A percentile compares a stretch with the other conserved stretches of the same genome.
Evolutionary conservation across 108 stramenopile genomes (phyloP).

Genomic region (Poteriospumella lacustris): DNA sequence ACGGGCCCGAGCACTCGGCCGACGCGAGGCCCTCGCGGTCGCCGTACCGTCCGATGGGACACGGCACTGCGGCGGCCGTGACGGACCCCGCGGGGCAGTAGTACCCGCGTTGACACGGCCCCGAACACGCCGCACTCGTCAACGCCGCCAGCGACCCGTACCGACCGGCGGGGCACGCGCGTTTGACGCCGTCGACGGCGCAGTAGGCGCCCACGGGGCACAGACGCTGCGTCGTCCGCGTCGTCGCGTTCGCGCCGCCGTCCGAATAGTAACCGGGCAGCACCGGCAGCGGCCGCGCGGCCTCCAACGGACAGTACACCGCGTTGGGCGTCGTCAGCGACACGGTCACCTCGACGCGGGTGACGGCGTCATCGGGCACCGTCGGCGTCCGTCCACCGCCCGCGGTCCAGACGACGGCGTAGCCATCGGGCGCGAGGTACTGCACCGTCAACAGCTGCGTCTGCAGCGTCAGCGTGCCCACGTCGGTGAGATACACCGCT

Average conservation of each 20-base stretch:
- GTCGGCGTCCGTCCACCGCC: no score
- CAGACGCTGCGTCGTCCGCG: not conserved
- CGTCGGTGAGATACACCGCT: no score
- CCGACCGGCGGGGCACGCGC: slow-evolving; percentile 16
- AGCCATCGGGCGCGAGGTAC: no score
- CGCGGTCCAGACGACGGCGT: no score
- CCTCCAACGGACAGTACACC: not conserved
- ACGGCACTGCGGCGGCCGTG: not conserved
- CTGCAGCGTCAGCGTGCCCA: no score
- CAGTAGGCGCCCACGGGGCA: not conserved
- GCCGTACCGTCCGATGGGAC: slow-evolving; percentile 7
- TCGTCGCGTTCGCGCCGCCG: not conserved
- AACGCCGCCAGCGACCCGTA: not conserved
- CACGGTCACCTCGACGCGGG: no score
- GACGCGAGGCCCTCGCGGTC: not conserved
- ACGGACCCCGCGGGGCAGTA: slow-evolving; percentile 11
- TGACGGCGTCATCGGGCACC: no score
- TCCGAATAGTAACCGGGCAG: not conserved
- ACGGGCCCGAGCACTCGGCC: not conserved
- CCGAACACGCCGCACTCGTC: not conserved
- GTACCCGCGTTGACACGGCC: not conserved
- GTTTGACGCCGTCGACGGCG: not conserved
- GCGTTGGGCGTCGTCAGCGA: no score
- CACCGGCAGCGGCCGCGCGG: not conserved
- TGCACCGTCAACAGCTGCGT: no score